Base-by-base conservation (phyloP, 1,139 yeast genomes). In the Kodamaea arcana region DNA sequence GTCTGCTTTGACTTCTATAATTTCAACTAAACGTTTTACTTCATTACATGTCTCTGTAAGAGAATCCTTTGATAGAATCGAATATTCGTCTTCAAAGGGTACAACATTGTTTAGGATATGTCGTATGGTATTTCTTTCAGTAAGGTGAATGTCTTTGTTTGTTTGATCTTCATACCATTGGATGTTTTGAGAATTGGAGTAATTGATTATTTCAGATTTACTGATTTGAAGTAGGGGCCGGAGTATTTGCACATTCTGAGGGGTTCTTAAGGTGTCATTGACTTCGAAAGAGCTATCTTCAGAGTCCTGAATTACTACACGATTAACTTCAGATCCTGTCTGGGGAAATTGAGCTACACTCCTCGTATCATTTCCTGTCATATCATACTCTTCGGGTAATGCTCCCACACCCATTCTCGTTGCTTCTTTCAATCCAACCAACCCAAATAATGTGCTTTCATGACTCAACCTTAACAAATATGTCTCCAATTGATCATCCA, bases 401-500 rank as follows among this genome's bases (percentile, higher is more conserved):
- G n/a, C n/a, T n/a, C n/a, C n/a, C n/a, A n/a, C n/a, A n/a, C n/a
- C n/a, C n/a, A n/a, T n/a, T n/a, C 11, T 31, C 12, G 5, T 7
- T 15, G 13, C 32, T 9, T 11, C 35, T 41, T 26, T 50, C 44
- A 75, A 61, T 0, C 78, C 75, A 3, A 52, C 62, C 11, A 83
- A 60, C 0, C 94, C 94, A 51, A 70, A 74, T 7, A 80, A 44
- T 0, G 84, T 69, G 13, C 85, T 77, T 27, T 78, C 73, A 18
- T 63, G 59, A 16, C 65, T 54, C 28, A 82, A 57, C 27, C 94
- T 55, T 52, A 78, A 67, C 15, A 81, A 45, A 45, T 75, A 78
- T 0, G 94, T 83, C 48, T 85, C 95, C 10, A 81, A 40, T 48
- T 82, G 88, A 51, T 85, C 95, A 49, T 83, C 79, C 33, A 65